Evolutionary conservation across 352 stramenopile species (phyloP).

Genomic region (Phytopythium montanum): DNA sequence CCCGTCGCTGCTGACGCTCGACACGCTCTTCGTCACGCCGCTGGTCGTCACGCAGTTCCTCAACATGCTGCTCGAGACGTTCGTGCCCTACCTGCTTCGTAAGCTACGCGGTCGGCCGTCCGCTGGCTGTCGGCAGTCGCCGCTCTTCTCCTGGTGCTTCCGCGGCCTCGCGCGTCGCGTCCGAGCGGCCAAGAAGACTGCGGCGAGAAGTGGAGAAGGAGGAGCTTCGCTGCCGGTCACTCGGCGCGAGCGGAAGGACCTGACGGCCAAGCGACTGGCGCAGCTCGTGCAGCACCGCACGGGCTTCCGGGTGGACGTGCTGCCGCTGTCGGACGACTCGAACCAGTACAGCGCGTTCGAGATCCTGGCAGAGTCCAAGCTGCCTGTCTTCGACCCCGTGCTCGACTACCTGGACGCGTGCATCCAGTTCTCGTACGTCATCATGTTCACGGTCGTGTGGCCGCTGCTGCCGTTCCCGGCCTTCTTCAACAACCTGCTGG

Average conservation of each 20-base stretch:
- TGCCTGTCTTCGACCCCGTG: conserved; percentile 80
- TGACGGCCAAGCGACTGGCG: conserved; percentile 63
- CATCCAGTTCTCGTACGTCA: conserved; percentile 89
- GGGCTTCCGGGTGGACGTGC: conserved; percentile 58
- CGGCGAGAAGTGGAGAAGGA: conserved; percentile 4
- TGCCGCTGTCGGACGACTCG: conserved; percentile 72
- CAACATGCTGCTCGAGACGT: conserved; percentile 86
- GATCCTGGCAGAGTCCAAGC: conserved; percentile 78
- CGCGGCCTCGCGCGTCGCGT: conserved; percentile 38
- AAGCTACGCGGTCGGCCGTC: conserved; percentile 69
- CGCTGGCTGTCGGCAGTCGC: conserved; percentile 56
- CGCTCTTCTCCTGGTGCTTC: conserved; percentile 53
- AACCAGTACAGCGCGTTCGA: conserved; percentile 88
- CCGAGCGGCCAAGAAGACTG: conserved; percentile 22
- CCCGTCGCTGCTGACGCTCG: conserved; percentile 66
- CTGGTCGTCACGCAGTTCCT: conserved; percentile 87
- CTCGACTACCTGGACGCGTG: conserved; percentile 86
- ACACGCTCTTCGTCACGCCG: conserved; percentile 86
- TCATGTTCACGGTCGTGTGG: conserved; percentile 91
- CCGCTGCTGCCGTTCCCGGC: conserved; percentile 81
- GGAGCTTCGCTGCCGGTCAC: conserved; percentile 11
- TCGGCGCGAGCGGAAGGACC: conserved; percentile 26
- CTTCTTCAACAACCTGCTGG: conserved; percentile 86
- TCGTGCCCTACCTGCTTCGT: conserved; percentile 80
- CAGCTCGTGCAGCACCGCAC: conserved; percentile 69